These are phyloP conservation scores for Erodium trifolium DNA, from an alignment of 441 rosid species.

Conservation along the genomic window DNA sequence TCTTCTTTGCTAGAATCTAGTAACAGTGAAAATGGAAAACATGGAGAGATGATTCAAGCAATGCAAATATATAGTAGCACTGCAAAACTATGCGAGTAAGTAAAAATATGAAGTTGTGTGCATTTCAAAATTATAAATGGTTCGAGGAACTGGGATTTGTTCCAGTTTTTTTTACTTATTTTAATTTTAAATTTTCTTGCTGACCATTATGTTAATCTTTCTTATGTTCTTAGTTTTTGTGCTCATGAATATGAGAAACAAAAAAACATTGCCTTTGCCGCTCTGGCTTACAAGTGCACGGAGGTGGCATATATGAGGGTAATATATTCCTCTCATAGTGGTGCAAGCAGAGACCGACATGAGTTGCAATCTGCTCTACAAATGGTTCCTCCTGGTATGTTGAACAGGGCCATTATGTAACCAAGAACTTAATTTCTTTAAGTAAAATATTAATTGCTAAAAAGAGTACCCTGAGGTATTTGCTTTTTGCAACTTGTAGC, in stretches of 20 bases:
- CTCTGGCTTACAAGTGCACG: constrained; percentile 92
- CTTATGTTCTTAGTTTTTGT: constrained; percentile 53
- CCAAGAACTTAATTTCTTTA: neutral
- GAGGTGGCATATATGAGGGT: constrained; percentile 94
- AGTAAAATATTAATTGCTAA: too few relatives aligned
- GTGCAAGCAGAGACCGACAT: constrained; percentile 58
- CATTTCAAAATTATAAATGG: neutral
- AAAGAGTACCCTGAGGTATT: too few relatives aligned
- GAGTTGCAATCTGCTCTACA: constrained; percentile 68
- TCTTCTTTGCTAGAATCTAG: constrained; percentile 71
- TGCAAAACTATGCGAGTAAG: constrained; percentile 96
- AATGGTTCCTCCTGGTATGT: constrained; percentile 79
- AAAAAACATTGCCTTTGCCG: constrained; percentile 85
- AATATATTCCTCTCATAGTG: constrained; percentile 49
- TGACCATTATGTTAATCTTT: constrained; percentile 8
- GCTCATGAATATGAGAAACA: constrained; percentile 91
- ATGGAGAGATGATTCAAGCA: constrained; percentile 62
- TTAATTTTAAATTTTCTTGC: neutral
- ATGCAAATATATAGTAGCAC: constrained; percentile 66
- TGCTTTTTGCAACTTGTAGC: too few relatives aligned
- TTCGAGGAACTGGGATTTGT: neutral
- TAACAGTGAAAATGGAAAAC: constrained; percentile 53
- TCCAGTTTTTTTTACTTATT: neutral
- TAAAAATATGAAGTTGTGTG: constrained; percentile 14
- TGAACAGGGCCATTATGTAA: constrained; percentile 10